Evolutionary conservation across 2,329 filamentous ascomycete species (phyloP), one percentile per base, ranked within the genome.

Genomic region (Sordariomycetes sp.): DNA sequence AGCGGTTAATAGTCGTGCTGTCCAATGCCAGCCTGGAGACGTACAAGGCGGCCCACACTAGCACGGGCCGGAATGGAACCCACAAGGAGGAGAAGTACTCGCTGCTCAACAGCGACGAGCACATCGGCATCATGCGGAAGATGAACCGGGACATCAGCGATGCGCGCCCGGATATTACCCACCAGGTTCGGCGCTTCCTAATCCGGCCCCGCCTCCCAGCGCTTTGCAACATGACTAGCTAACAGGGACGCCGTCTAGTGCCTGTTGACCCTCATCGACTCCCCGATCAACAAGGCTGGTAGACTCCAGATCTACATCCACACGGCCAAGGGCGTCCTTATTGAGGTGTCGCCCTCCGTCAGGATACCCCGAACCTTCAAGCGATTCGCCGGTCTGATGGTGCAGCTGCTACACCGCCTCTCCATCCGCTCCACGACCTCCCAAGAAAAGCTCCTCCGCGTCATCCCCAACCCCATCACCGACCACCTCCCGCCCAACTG

Each of bases 91-190:
- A 97, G 71, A 97, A 97, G 74, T 99, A 96, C 75, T 96, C 93
- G 61, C 79, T 99, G 57, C 85, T 99, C 68, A 99, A 99, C 79
- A 97, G 92, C 74, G 94, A 99, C 70, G 94, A 99, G 75, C 94
- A 99, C 71, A 99, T 99, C 65, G 94, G 94, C 62, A 89, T 97
- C 64, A 96, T 99, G 91, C 88, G 94, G 68, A 99, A 97, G 79
- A 97, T 97, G 93, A 96, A 96, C 71, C 83, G 94, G 66, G 94
- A 99, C 71, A 97, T 99, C 64, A 97, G 92, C 71, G 94, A 99
- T 74, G 94, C 94, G 61, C 86, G 94, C 65, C 94, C 94, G 52
- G 94, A 99, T 74, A 99, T 99, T 68, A 96, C 94, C 53, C 94
- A 99, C 72, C 94, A 97, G 90, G 93, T 97, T 78, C 68, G 82